A percentile compares a stretch with the other conserved stretches of the same genome.
phyloP scores from a whole-genome alignment of 1,139 yeast species.

The Geotrichum phurueaensis region DNA sequence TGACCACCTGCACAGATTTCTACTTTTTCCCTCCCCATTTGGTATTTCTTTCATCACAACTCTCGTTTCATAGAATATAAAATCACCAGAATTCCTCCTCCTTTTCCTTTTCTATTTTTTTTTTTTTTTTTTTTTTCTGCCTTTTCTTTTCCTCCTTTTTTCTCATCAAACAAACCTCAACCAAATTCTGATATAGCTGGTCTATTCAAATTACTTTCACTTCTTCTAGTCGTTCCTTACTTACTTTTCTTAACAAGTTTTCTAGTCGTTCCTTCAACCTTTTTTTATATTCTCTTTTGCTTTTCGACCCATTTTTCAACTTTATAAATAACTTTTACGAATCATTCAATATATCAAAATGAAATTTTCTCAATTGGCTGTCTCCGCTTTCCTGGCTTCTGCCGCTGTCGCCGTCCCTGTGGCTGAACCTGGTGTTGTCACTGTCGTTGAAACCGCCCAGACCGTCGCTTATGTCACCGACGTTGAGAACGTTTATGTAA shows the following conservation, averaged over 20 bases:
- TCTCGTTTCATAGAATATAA: background rate
- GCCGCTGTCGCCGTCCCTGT: conserved; percentile 1
- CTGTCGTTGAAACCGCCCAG: conserved; percentile 6
- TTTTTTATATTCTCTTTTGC: background rate
- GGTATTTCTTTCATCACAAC: background rate
- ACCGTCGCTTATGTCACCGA: conserved; percentile 7
- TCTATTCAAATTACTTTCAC: conserved; percentile 5
- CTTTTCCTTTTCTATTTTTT: background rate
- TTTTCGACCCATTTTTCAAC: background rate
- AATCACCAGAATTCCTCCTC: background rate
- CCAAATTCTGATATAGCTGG: conserved; percentile 13
- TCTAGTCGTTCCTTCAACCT: conserved; percentile 11
- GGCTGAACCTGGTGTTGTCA: background rate
- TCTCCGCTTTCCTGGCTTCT: conserved; percentile 11
- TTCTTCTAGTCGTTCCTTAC: background rate
- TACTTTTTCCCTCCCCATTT: background rate
- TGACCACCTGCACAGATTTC: background rate
- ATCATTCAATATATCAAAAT: background rate
- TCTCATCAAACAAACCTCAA: background rate
- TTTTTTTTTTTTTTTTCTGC: background rate
- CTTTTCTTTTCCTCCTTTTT: no score
- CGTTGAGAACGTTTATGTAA: conserved; percentile 5
- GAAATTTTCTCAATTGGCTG: conserved; percentile 10
- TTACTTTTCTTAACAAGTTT: background rate
- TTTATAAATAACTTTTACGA: background rate